These are phyloP conservation scores for Ramalina intermedia DNA, from an alignment of 495 filamentous ascomycete species.

Conservation along the genomic window DNA sequence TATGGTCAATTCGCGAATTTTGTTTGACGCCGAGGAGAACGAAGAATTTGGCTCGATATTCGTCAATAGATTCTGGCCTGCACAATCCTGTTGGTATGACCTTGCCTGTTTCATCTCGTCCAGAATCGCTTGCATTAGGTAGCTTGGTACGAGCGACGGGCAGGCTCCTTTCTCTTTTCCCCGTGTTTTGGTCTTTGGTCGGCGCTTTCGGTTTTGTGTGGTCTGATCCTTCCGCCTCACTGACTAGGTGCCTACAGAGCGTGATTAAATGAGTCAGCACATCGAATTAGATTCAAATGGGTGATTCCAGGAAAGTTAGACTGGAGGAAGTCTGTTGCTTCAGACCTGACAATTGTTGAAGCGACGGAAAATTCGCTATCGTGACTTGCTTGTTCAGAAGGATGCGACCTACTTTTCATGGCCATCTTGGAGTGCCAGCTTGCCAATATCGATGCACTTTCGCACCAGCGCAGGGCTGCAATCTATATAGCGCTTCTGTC, in stretches of 20 bases:
- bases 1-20: background rate
- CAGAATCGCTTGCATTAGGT: background rate
- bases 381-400: no score
- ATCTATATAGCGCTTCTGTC: background rate
- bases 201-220: background rate
- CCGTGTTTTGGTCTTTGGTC: background rate
- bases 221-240: no score
- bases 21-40: constrained; percentile 4
- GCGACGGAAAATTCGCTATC: no score
- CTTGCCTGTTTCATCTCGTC: background rate
- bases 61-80: background rate
- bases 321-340: no score
- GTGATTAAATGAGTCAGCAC: no score
- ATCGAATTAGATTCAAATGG: no score
- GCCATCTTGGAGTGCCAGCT: background rate
- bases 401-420: background rate
- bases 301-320: no score
- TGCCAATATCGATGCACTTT: background rate
- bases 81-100: no score
- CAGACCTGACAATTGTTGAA: no score
- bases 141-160: background rate
- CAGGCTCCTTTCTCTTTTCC: background rate
- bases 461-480: background rate
- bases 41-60: background rate
- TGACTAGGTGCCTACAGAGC: no score